Base-by-base conservation (phyloP, 306 rosid genomes). In the Astragalus glycyphyllos region DNA sequence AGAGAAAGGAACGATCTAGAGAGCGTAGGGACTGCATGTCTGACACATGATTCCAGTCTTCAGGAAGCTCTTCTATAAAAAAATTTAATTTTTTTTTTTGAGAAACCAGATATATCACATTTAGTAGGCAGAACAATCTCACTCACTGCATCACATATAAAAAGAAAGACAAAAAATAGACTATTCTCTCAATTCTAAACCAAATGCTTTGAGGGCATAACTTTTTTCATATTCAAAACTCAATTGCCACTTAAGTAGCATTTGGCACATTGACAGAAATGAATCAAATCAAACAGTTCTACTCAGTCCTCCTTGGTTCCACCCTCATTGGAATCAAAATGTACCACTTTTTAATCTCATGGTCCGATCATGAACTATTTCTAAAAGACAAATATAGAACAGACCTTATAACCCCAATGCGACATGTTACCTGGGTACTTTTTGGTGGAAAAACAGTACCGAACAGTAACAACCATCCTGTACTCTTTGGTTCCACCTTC, bases 1-100 rank as follows among this genome's bases (percentile, higher is more conserved):
- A 86, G 61, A 94, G 90, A 85, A 94, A 94, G 26, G 97, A 84
- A 45, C 97, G 96, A 44, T 94, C 99, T 68, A 89, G 75, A 59
- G 84, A 46, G 57, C 74, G 84, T 64, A 94, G 67, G 41, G 92
- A 86, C 65, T 77, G 82, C 60, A 89, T 86, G 77, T 94, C 97
- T 6, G 92, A 70, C 29, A 83, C 84, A 31, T 82, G 77, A 73
- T 79, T 80, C 99, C 96, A 94, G 71, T 86, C 79, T 53, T 84
- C 87, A 16, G 96, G 96, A 68, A 94, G 85, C 50, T 87, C 91
- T 80, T 87, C 97, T 91, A 76, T 72, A 64, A 16, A 49, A 50
- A 14, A n/a, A n/a, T n/a, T n/a, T n/a, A n/a, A n/a, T n/a, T n/a
- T n/a, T n/a, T n/a, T n/a, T n/a, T n/a, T n/a, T 35, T 26, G 72